Percentiles rank a stretch among this genome's conserved stretches.
Evolutionary conservation across 495 filamentous ascomycete genomes (phyloP).

Genomic region (Penicillium cinerascens): DNA sequence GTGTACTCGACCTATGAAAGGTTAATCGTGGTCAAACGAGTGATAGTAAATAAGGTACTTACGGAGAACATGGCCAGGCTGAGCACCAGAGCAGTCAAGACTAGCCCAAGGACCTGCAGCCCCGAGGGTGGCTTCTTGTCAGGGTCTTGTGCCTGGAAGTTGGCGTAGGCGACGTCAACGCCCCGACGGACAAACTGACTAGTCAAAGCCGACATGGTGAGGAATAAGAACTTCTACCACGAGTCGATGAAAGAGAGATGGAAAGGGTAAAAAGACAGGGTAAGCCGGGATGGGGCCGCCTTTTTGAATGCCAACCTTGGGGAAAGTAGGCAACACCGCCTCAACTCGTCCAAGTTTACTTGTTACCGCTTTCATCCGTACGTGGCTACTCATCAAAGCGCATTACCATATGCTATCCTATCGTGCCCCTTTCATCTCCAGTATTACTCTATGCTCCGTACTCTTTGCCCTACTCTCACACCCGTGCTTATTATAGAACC

Average conservation of each 20-base stretch:
- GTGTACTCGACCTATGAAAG: conserved; percentile 50
- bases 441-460: background rate
- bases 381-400: too few relatives aligned
- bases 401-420: too few relatives aligned
- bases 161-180: conserved; percentile 19
- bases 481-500: background rate
- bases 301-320: background rate
- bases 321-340: conserved; percentile 5
- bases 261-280: background rate
- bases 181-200: conserved; percentile 28
- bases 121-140: conserved; percentile 18
- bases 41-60: background rate
- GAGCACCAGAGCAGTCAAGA: conserved; percentile 18
- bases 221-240: background rate
- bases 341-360: background rate
- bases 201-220: conserved; percentile 19
- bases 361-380: background rate
- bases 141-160: conserved; percentile 3
- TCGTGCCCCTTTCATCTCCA: too few relatives aligned
- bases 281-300: background rate
- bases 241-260: background rate
- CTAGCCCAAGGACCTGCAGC: conserved; percentile 17
- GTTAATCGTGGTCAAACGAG: background rate
- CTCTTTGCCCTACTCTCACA: background rate
- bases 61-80: conserved; percentile 18